Evolutionary conservation across 1,139 yeast species (phyloP).

Genomic region (Pneumocystis sp.): DNA sequence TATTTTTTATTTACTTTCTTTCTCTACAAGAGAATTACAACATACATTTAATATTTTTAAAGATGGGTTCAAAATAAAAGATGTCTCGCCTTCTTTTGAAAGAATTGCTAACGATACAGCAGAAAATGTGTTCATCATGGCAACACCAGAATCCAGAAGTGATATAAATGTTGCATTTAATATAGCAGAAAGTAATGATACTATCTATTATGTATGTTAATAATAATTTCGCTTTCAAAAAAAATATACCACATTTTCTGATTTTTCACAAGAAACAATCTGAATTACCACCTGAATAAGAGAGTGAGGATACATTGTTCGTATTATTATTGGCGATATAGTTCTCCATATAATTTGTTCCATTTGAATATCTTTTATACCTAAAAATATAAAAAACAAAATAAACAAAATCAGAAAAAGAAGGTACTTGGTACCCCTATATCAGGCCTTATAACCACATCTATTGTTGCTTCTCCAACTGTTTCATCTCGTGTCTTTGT

Average conservation of each 20-base stretch:
- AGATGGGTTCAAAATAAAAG: neutral
- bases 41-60: neutral
- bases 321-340: constrained; percentile 44
- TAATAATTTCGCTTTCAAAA: neutral
- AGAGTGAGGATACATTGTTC: constrained; percentile 67
- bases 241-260: constrained; percentile 19
- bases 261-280: constrained; percentile 54
- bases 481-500: constrained; percentile 71
- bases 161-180: neutral
- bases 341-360: constrained; percentile 58
- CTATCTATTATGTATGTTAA: neutral
- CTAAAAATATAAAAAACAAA: constrained; percentile 3
- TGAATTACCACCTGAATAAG: constrained; percentile 80
- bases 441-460: constrained; percentile 67
- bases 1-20: neutral
- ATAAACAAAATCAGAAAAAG: neutral
- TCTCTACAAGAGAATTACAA: neutral
- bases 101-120: neutral
- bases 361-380: constrained; percentile 58
- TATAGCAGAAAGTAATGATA: neutral
- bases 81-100: neutral
- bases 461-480: constrained; percentile 65
- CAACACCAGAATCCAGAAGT: neutral
- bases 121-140: neutral
- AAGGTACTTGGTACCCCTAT: constrained; percentile 43